Conservation (phyloP, 2,329 filamentous ascomycete genomes). For the Coccinonectria pachysandricola region DNA sequence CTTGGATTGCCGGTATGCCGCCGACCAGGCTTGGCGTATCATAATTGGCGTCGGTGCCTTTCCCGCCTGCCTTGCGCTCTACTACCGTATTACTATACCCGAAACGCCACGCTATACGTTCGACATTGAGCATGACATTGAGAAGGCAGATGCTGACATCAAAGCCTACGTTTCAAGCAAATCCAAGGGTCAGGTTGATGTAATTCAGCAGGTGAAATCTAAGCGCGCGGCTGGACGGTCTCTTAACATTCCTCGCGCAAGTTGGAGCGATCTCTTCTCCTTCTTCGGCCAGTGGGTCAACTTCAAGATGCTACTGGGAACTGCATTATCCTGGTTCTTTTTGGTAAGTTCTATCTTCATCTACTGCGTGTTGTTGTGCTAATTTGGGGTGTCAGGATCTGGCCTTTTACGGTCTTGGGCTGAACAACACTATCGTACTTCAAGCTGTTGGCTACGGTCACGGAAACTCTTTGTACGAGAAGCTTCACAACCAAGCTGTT, state of each 20-base stretch:
- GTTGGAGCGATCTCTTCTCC: constrained; percentile 53
- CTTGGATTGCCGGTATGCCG: constrained; percentile 54
- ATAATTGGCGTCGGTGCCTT: constrained; percentile 71
- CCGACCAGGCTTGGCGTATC: constrained; percentile 74
- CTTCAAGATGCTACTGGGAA: constrained; percentile 61
- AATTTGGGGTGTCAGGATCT: constrained; percentile 38
- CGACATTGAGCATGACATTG: constrained; percentile 64
- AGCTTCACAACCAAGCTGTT: constrained; percentile 61
- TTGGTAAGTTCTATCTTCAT: constrained; percentile 31
- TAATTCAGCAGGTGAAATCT: constrained; percentile 39
- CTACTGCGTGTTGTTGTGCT: constrained; percentile 1
- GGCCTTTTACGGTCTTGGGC: constrained; percentile 58
- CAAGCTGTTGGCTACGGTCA: constrained; percentile 60
- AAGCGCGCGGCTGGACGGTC: constrained; percentile 40
- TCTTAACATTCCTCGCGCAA: constrained; percentile 56
- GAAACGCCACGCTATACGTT: constrained; percentile 80
- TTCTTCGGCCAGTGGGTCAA: constrained; percentile 65
- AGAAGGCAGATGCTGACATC: constrained; percentile 66
- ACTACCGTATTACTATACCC: constrained; percentile 76
- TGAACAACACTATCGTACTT: constrained; percentile 68
- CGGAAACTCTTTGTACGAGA: constrained; percentile 54
- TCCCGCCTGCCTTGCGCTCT: constrained; percentile 69
- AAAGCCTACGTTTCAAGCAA: constrained; percentile 45
- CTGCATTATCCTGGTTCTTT: constrained; percentile 74
- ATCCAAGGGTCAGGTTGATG: constrained; percentile 37